A percentile compares a stretch with the other conserved stretches of the same genome.
phyloP scores from a whole-genome alignment of 305 asterid species.

The Fraxinus floribunda region DNA sequence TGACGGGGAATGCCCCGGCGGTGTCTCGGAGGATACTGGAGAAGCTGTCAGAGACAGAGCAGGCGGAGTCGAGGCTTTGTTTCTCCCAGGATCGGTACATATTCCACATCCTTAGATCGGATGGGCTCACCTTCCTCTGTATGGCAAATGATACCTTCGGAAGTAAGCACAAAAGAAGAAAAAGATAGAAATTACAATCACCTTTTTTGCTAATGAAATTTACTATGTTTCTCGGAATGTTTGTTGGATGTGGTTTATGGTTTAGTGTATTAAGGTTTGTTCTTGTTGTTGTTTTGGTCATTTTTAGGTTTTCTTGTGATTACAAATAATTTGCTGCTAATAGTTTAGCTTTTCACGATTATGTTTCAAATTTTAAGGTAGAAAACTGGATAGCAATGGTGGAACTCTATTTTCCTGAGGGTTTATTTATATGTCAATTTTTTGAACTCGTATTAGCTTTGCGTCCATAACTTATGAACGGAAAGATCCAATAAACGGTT shows the following conservation, averaged over 20 bases:
- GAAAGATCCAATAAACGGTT: not conserved
- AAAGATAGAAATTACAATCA: not conserved
- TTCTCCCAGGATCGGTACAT: constrained; percentile 95
- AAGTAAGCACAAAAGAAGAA: constrained; percentile 42
- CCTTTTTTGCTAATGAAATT: not conserved
- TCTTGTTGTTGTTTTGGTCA: not conserved
- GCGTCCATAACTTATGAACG: not conserved
- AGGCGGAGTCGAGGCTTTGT: constrained; percentile 78
- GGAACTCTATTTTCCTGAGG: not conserved
- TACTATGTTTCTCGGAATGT: not conserved
- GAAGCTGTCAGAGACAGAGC: constrained; percentile 60
- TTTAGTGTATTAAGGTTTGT: not conserved
- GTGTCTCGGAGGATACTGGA: constrained; percentile 85
- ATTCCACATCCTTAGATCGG: constrained; percentile 81
- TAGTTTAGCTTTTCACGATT: not conserved
- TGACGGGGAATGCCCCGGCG: constrained; percentile 87
- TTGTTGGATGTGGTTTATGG: constrained; percentile 14
- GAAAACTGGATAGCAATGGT: not conserved
- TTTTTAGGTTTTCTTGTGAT: not conserved
- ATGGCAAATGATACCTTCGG: constrained; percentile 96
- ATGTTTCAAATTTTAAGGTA: not conserved
- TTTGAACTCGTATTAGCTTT: not conserved
- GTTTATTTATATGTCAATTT: not conserved
- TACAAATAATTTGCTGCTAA: not conserved
- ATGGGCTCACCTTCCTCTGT: constrained; percentile 85